Evolutionary conservation across 306 rosid species (phyloP), one percentile per base, ranked within the genome.

Genomic region (Cicer judaicum): DNA sequence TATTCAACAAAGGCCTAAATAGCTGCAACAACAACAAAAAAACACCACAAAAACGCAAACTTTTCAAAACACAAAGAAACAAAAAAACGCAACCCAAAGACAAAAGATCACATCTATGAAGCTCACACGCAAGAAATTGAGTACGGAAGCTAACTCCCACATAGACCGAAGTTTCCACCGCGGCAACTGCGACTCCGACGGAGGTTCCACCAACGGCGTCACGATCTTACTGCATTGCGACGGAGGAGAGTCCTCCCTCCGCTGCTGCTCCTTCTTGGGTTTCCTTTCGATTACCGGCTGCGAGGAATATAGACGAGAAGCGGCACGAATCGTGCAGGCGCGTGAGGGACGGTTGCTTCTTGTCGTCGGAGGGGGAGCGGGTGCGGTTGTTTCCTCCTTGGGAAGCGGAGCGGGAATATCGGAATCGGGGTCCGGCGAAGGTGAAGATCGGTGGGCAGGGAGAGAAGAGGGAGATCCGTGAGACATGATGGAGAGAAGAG

Each of bases 121-220:
- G 62, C 98, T 90, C 88, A 95, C 99, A 60, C 89, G 90, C 84
- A 95, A 88, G 80, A 95, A 95, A 89, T 92, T 90, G 68, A 95
- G 97, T 61, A 90, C 76, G 9, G 99, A 88, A 62, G 99, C 96
- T 57, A 95, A 79, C 84, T 95, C 99, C 99, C 99, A 95, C 99
- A 89, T 95, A 10, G 92, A 86, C 77, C 97, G 88, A n/a, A 95
- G 79, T 11, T 75, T 85, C 99, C 98, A 92, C 61, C 98, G 91
- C 3, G 93, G 91, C 84, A 92, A 59, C 81, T 87, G 97, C 68
- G 96, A 78, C n/a, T 88, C 86, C 7, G 96, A 70, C 11, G 97
- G 97, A 39, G 93, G 85, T 36, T 75, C 98, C 70, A 89, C 90
- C 49, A 95, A 78, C 80, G 84, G 77, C 44, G 98, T 95, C 65